Evolutionary conservation across 768 basidiomycete species (phyloP), one percentile per base, ranked within the genome.

Genomic region (Kwoniella newhampshirensis): DNA sequence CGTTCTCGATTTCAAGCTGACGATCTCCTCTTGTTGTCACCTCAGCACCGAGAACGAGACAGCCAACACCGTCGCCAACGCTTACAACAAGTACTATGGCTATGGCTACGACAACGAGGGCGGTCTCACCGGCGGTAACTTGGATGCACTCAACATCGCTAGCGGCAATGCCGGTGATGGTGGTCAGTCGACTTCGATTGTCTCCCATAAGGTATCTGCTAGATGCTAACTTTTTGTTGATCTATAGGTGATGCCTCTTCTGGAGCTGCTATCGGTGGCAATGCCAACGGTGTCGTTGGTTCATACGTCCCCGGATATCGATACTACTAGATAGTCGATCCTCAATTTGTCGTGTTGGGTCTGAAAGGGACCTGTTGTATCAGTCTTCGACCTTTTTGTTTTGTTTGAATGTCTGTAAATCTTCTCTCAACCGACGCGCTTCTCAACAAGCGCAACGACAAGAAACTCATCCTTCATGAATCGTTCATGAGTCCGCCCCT

Each of bases 111-210:
- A 26, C 41, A 46, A 47, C 18, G 67, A 59, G 18, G 39, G 56
- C 11, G 18, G 28, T 17, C 32, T 32, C 32, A 32, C 32, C 32
- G 32, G 13, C 32, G 53, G 55, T n/a, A 57, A 60, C 52, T 43
- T 63, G 36, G 58, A 64, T 41, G 51, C 57, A 18, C 47, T 59
- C 9, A 59, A 64, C 41, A 54, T 64, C 30, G 65, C 54, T 26
- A 42, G 42, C 37, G 59, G 53, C 40, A 70, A 70, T 37, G 68
- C 65, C 5, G 68, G 68, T 49, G 54, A 62, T 47, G 68, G 68
- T 20, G 68, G 68, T 64, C n/a, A 52, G 64, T 57, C 17, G 7
- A 7, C 36, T n/a, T n/a, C n/a, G n/a, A n/a, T n/a, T n/a, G n/a
- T n/a, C 21, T n/a, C 28, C 26, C 37, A 18, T 37, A 13, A 11